These are phyloP conservation scores for Aegilops speltoides DNA, from an alignment of 176 grass and related monocot genomes.

Conservation along the genomic window DNA sequence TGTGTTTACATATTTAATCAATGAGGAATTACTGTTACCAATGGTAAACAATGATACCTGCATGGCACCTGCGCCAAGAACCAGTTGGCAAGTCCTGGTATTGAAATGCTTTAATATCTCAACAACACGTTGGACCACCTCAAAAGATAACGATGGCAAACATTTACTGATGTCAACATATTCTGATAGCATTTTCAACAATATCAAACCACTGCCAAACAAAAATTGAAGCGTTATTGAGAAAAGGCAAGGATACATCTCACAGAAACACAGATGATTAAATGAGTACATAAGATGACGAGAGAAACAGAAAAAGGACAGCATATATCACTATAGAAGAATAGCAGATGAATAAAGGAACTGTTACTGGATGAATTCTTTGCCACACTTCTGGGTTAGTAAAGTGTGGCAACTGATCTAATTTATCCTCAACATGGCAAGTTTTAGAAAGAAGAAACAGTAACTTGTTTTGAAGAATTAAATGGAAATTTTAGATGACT, in stretches of 20 bases:
- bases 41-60: constrained; percentile 53
- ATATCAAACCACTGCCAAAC: constrained; percentile 82
- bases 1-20: neutral
- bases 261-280: neutral
- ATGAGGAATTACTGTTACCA: neutral
- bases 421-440: neutral
- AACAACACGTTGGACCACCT: constrained; percentile 95
- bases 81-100: constrained; percentile 90
- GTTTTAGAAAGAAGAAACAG: neutral
- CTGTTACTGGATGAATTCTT: neutral
- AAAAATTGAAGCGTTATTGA: constrained; percentile 31
- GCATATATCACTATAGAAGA: neutral
- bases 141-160: constrained; percentile 91
- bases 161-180: constrained; percentile 98
- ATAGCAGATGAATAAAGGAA: neutral
- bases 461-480: constrained; percentile 20
- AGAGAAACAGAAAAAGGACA: constrained; percentile 22
- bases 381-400: too few relatives aligned
- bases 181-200: constrained; percentile 97
- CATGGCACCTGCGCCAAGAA: constrained; percentile 98
- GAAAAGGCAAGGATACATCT: neutral
- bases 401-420: too few relatives aligned
- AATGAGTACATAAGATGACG: neutral
- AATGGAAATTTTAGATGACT: constrained; percentile 54
- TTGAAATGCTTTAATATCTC: constrained; percentile 99